Conservation (phyloP, 768 basidiomycete genomes). For the Russula sp. region DNA sequence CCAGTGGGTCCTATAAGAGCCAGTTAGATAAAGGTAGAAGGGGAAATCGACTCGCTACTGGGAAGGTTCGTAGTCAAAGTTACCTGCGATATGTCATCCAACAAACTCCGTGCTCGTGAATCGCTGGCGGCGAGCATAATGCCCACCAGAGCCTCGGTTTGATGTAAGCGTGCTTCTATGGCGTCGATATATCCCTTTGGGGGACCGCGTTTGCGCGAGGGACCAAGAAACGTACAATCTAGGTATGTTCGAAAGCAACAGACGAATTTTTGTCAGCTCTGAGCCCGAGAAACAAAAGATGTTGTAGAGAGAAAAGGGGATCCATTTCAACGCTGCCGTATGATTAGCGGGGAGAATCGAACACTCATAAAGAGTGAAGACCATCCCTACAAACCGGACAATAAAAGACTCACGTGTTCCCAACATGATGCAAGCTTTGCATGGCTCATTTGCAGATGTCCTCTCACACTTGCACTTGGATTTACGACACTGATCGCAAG, state of each 20-base stretch:
- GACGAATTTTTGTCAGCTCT: conserved; percentile 24
- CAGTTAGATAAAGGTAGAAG: neutral
- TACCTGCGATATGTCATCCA: conserved; percentile 42
- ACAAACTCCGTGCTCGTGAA: conserved; percentile 39
- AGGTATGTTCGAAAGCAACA: conserved; percentile 5
- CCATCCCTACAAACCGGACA: conserved; percentile 2
- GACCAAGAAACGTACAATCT: conserved; percentile 79
- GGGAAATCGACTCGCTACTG: neutral
- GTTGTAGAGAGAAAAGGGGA: neutral
- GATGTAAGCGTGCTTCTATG: conserved; percentile 86
- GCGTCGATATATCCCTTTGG: conserved; percentile 96
- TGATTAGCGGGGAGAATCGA: neutral
- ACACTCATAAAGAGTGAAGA: neutral
- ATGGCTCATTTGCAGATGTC: conserved; percentile 54
- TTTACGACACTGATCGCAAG: conserved; percentile 88
- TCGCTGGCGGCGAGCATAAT: conserved; percentile 60
- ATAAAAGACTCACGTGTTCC: conserved; percentile 55
- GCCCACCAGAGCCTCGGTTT: conserved; percentile 86
- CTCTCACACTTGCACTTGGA: conserved; percentile 77
- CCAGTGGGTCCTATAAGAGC: conserved; percentile 60
- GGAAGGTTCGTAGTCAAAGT: neutral
- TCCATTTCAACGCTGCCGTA: neutral
- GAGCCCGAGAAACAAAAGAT: conserved; percentile 21
- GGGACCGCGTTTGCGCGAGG: conserved; percentile 79
- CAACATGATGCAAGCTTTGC: conserved; percentile 73